These are phyloP conservation scores for Excoecaria cochinchinensis DNA, from an alignment of 345 rosid species.

Conservation along the genomic window DNA sequence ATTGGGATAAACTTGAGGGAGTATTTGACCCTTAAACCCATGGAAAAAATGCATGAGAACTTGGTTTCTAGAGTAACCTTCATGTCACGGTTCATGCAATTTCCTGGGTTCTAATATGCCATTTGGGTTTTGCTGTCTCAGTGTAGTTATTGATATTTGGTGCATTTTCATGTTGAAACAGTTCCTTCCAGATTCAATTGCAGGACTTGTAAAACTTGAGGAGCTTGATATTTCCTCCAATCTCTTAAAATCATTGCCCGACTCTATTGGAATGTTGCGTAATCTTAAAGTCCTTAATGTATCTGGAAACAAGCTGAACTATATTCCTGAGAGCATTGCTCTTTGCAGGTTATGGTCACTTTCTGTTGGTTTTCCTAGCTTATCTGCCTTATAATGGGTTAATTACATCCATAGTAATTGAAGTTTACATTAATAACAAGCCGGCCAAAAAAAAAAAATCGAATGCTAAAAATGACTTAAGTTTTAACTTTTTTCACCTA, in stretches of 20 bases:
- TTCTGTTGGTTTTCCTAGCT: not conserved
- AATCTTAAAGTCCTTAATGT: constrained; percentile 25
- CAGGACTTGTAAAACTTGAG: constrained; percentile 24
- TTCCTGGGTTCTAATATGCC: not conserved
- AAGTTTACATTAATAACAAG: too few relatives aligned
- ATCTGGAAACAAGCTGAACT: constrained; percentile 24
- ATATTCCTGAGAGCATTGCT: constrained; percentile 29
- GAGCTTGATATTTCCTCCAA: constrained; percentile 32
- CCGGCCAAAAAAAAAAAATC: too few relatives aligned
- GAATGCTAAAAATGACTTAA: too few relatives aligned
- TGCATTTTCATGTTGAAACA: constrained; percentile 9
- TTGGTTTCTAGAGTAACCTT: not conserved
- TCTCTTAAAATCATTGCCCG: constrained; percentile 21
- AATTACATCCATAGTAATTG: too few relatives aligned
- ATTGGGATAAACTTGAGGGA: too few relatives aligned
- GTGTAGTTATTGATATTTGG: not conserved
- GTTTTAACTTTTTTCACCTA: too few relatives aligned
- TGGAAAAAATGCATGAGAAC: not conserved
- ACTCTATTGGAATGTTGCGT: constrained; percentile 27
- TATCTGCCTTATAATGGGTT: not conserved
- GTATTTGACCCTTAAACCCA: too few relatives aligned
- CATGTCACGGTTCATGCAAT: not conserved
- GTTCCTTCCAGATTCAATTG: constrained; percentile 30
- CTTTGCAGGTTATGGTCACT: constrained; percentile 27
- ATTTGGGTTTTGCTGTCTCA: not conserved